Evolutionary conservation across 768 basidiomycete species (phyloP).

Genomic region (Collybiopsis confluens): DNA sequence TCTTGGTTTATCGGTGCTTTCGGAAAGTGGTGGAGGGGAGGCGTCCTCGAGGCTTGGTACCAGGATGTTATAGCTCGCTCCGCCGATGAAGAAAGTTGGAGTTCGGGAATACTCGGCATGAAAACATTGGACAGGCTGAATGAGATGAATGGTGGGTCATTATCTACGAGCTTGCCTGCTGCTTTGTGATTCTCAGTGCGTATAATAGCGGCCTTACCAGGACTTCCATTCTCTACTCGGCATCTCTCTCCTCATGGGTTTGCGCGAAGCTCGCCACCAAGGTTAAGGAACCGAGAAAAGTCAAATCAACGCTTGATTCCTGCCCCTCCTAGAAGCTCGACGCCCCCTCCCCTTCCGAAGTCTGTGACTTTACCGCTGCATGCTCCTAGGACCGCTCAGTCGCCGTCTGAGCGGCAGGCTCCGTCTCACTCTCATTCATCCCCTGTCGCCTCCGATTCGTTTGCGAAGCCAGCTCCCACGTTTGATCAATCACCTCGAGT

Average conservation of each 20-base stretch:
- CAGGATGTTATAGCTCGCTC: conserved; percentile 59
- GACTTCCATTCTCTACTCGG: conserved; percentile 49
- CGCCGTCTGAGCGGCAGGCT: conserved; percentile 22
- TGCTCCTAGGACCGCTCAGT: conserved; percentile 42
- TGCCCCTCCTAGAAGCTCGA: conserved; percentile 53
- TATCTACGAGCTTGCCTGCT: neutral
- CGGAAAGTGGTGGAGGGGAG: conserved; percentile 88
- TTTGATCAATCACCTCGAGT: conserved; percentile 69
- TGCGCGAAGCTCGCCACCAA: conserved; percentile 49
- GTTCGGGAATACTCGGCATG: conserved; percentile 72
- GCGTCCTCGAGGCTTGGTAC: conserved; percentile 78
- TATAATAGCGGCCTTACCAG: conserved; percentile 22
- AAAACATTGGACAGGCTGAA: conserved; percentile 69
- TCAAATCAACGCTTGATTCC: conserved; percentile 36
- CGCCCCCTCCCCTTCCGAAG: conserved; percentile 81
- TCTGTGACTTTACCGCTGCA: conserved; percentile 78
- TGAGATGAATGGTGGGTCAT: conserved; percentile 56
- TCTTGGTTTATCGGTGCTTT: conserved; percentile 91
- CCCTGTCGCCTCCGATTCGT: conserved; percentile 9
- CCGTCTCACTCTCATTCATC: conserved; percentile 21
- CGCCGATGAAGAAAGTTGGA: conserved; percentile 71
- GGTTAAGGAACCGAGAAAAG: conserved; percentile 53
- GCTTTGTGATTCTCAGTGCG: conserved; percentile 1
- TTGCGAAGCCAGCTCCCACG: conserved; percentile 19
- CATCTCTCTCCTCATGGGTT: conserved; percentile 37